Evolutionary conservation across 192 early-diverging fungal genomes (phyloP).

Genomic region (Backusella tuberculispora): DNA sequence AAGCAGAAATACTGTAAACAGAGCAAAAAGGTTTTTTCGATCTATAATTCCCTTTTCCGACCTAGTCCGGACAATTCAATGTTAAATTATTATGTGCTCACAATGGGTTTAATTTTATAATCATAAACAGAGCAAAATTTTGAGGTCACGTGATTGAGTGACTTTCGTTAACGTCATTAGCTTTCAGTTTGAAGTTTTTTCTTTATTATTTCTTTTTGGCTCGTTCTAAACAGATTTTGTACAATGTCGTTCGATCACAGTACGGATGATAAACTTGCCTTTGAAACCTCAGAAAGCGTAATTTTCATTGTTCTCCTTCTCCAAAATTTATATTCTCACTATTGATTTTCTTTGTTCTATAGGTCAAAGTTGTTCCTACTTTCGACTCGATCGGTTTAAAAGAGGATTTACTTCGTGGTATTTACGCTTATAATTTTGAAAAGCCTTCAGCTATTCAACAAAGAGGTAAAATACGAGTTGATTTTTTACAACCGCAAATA

Average conservation of each 20-base stretch:
- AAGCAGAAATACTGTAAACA: no score
- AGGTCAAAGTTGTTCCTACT: constrained; percentile 62
- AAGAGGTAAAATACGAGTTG: constrained; percentile 49
- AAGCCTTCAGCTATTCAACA: constrained; percentile 99
- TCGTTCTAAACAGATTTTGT: not conserved
- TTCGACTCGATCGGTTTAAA: constrained; percentile 98
- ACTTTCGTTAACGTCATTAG: no score
- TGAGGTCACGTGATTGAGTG: no score
- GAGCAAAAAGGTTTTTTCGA: no score
- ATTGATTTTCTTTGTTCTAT: constrained; percentile 1
- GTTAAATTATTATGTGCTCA: no score
- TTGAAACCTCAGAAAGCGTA: constrained; percentile 90
- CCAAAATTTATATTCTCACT: not conserved
- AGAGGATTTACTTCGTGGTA: constrained; percentile 93
- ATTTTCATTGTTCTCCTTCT: constrained; percentile 16
- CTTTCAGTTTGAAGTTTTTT: no score
- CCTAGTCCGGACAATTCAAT: no score
- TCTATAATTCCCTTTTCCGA: no score
- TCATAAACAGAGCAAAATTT: no score
- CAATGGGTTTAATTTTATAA: no score
- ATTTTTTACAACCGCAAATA: not conserved
- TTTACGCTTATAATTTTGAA: constrained; percentile 99
- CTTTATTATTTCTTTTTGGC: no score
- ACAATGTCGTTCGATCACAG: constrained; percentile 44
- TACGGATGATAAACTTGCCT: constrained; percentile 59